These are phyloP conservation scores for Neonectria punicea DNA, from an alignment of 2,329 filamentous ascomycete genomes.

Conservation along the genomic window DNA sequence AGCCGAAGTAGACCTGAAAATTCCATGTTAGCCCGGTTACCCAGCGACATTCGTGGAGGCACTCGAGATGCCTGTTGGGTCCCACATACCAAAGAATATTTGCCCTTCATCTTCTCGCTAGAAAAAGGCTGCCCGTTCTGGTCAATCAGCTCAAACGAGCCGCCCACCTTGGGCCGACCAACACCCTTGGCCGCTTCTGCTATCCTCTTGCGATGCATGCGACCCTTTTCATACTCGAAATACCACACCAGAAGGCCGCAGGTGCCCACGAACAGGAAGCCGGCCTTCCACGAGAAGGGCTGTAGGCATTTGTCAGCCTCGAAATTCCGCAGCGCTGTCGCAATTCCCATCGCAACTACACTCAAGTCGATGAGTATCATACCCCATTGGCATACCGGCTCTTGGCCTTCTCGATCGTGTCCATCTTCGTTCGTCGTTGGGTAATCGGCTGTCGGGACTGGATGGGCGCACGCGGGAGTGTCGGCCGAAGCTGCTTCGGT, in stretches of 20 bases:
- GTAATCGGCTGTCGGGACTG: constrained; percentile 49
- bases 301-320: constrained; percentile 51
- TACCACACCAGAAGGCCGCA: constrained; percentile 85
- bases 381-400: constrained; percentile 67
- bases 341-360: not conserved
- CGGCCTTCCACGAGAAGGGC: constrained; percentile 96
- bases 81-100: constrained; percentile 77
- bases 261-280: constrained; percentile 83
- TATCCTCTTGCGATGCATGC: constrained; percentile 88
- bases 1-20: constrained; percentile 93
- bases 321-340: not conserved
- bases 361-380: constrained; percentile 38
- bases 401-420: constrained; percentile 69
- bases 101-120: constrained; percentile 84
- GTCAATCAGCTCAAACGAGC: constrained; percentile 83
- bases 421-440: constrained; percentile 56
- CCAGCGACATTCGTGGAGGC: not conserved
- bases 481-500: constrained; percentile 50
- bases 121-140: constrained; percentile 83
- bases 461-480: constrained; percentile 44
- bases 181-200: constrained; percentile 94
- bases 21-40: constrained; percentile 14
- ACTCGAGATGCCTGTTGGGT: not conserved
- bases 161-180: constrained; percentile 92
- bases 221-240: constrained; percentile 91